phyloP scores from a whole-genome alignment of 768 basidiomycete genomes.

The Mycena crocata region DNA sequence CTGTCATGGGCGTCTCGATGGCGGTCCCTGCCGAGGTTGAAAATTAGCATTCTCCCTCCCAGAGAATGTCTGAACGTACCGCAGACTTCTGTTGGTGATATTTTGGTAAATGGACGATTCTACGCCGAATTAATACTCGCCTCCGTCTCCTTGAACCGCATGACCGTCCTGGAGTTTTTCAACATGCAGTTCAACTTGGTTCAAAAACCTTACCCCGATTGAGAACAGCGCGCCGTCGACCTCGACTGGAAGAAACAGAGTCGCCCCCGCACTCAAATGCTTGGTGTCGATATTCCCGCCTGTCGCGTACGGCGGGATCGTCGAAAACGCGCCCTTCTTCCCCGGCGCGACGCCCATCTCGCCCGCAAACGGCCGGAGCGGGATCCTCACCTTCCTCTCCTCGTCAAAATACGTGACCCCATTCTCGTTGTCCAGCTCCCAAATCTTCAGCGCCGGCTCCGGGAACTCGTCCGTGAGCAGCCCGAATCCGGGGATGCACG shows the following conservation, averaged over 20 bases:
- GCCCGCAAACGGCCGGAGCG: constrained; percentile 68
- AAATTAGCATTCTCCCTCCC: neutral
- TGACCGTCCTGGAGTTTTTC: constrained; percentile 64
- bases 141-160: constrained; percentile 76
- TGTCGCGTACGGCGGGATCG: constrained; percentile 71
- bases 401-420: constrained; percentile 66
- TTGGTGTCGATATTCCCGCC: constrained; percentile 74
- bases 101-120: neutral
- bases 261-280: constrained; percentile 65
- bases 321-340: constrained; percentile 63
- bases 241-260: constrained; percentile 67
- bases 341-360: constrained; percentile 74
- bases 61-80: constrained; percentile 48
- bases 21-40: constrained; percentile 59
- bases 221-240: constrained; percentile 72
- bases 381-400: constrained; percentile 59
- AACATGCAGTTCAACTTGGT: neutral
- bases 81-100: constrained; percentile 62
- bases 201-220: constrained; percentile 59
- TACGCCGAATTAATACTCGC: constrained; percentile 44
- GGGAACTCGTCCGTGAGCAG: constrained; percentile 67
- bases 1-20: constrained; percentile 72
- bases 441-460: constrained; percentile 64
- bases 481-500: constrained; percentile 68
- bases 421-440: constrained; percentile 55